Conservation (phyloP, 1,284 basidiomycete genomes). For the Trichosporon coremiiforme region DNA sequence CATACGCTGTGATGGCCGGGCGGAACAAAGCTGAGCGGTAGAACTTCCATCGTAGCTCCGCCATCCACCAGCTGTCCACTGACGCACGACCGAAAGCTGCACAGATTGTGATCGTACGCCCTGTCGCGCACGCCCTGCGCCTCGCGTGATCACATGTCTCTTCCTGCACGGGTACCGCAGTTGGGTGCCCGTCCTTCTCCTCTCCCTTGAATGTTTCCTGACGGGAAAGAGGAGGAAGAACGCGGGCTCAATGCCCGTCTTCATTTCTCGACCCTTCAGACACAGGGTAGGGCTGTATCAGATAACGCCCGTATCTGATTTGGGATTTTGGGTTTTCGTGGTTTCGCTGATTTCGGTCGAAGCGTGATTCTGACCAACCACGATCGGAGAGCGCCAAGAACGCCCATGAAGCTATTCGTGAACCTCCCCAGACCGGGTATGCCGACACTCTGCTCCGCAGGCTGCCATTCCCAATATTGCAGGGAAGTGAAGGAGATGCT, state of each 20-base stretch:
- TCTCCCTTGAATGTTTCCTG: too few relatives aligned
- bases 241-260: too few relatives aligned
- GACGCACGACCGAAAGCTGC: too few relatives aligned
- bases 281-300: too few relatives aligned
- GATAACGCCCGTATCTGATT: conserved; percentile 8
- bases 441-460: background rate
- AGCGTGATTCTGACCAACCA: background rate
- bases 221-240: too few relatives aligned
- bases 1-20: background rate
- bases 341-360: background rate
- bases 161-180: too few relatives aligned
- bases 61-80: too few relatives aligned
- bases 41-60: background rate
- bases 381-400: background rate
- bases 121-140: too few relatives aligned
- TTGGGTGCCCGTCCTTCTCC: too few relatives aligned
- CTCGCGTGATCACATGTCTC: too few relatives aligned
- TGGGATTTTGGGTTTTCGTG: background rate
- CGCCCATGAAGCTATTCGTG: background rate
- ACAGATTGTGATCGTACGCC: too few relatives aligned
- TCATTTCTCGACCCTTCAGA: too few relatives aligned
- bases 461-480: background rate
- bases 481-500: background rate
- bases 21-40: background rate
- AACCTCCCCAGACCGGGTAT: background rate